Evolutionary conservation across 345 rosid genomes (phyloP).

Genomic region (Nasturtium officinale): DNA sequence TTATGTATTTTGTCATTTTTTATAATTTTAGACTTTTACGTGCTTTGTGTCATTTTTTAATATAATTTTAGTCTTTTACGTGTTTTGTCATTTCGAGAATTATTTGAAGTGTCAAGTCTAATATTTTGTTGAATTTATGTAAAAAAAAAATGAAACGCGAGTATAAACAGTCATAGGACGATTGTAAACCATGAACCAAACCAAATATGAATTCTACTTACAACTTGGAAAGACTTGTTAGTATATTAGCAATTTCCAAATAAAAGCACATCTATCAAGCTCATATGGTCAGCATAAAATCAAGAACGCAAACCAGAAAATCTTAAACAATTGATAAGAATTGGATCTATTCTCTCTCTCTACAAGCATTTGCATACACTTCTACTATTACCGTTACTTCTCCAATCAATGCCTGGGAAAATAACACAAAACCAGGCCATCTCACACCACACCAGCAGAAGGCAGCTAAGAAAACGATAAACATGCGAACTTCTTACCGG

Average conservation of each 20-base stretch:
- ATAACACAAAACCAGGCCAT: constrained; percentile 28
- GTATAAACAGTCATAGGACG: too few relatives aligned
- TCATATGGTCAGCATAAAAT: constrained; percentile 20
- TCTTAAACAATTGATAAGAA: constrained; percentile 39
- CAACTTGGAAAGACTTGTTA: constrained; percentile 36
- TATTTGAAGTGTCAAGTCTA: not conserved
- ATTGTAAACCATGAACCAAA: too few relatives aligned
- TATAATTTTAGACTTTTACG: too few relatives aligned
- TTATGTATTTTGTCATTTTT: too few relatives aligned
- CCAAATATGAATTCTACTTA: constrained; percentile 27
- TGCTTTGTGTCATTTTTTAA: too few relatives aligned
- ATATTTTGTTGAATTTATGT: too few relatives aligned
- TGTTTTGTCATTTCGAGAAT: not conserved
- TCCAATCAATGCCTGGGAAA: constrained; percentile 31
- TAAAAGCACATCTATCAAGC: constrained; percentile 24
- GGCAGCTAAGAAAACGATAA: not conserved
- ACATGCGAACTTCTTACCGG: constrained; percentile 18
- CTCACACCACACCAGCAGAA: constrained; percentile 30
- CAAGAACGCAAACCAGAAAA: constrained; percentile 31
- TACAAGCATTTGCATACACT: constrained; percentile 40
- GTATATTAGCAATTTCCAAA: constrained; percentile 33
- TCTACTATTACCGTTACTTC: constrained; percentile 36
- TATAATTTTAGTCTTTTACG: not conserved
- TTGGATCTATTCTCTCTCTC: constrained; percentile 39
- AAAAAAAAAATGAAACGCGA: too few relatives aligned